A percentile compares a stretch with the other conserved stretches of the same genome.
These are phyloP conservation scores for Scytalidium sp. DNA, from an alignment of 2,329 filamentous ascomycete genomes.

Conservation along the genomic window DNA sequence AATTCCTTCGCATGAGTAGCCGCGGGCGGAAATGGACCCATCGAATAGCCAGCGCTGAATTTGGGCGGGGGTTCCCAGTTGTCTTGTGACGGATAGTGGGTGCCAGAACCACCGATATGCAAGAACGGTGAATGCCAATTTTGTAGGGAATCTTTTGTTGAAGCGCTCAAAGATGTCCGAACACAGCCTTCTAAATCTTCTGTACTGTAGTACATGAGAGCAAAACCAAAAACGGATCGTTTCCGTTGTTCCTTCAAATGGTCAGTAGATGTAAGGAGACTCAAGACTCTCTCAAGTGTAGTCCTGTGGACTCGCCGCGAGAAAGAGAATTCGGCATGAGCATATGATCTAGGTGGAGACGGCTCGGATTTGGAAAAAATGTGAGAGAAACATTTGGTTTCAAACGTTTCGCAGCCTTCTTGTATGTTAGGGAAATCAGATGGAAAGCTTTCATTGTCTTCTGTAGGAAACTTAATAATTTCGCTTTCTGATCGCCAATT, in stretches of 20 bases:
- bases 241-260: slow-evolving; percentile 45
- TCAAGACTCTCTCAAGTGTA: slow-evolving; percentile 59
- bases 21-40: slow-evolving; percentile 45
- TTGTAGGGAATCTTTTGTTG: slow-evolving; percentile 45
- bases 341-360: slow-evolving; percentile 50
- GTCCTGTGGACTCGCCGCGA: slow-evolving; percentile 67
- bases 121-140: slow-evolving; percentile 60
- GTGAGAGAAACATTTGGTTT: too few species aligned
- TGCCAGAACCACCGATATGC: slow-evolving; percentile 65
- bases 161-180: slow-evolving; percentile 24
- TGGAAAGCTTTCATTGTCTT: slow-evolving; percentile 52
- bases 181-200: slow-evolving; percentile 43
- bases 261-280: slow-evolving; percentile 50
- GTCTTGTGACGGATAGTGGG: slow-evolving; percentile 48
- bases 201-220: slow-evolving; percentile 55
- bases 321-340: slow-evolving; percentile 64
- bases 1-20: slow-evolving; percentile 39
- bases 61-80: slow-evolving; percentile 21
- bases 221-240: slow-evolving; percentile 72
- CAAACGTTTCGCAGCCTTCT: slow-evolving; percentile 20
- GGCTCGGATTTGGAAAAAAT: slow-evolving; percentile 30
- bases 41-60: slow-evolving; percentile 34
- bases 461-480: slow-evolving; percentile 47
- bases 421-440: slow-evolving; percentile 34
- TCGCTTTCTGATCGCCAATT: too few species aligned